Evolutionary conservation across 225 moss, liverwort and hornwort species (phyloP).

Genomic region (Ulota crispa): DNA sequence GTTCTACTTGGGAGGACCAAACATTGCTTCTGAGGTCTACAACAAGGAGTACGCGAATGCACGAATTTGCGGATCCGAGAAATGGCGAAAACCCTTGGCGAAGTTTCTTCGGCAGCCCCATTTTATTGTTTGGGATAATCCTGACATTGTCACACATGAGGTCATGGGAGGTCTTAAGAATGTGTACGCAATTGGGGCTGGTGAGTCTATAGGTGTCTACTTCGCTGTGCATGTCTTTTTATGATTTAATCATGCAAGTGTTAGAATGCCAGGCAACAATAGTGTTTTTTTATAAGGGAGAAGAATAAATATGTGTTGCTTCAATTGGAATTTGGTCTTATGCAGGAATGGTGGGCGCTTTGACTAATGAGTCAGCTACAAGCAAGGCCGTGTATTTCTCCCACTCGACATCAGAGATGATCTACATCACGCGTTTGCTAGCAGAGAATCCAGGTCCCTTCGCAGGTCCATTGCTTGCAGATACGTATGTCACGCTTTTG

Average conservation of each 20-base stretch:
- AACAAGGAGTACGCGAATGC: conserved; percentile 95
- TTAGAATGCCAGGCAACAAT: not conserved
- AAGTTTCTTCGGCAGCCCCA: conserved; percentile 87
- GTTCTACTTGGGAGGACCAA: conserved; percentile 86
- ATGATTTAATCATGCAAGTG: not conserved
- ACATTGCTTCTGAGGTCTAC: conserved; percentile 94
- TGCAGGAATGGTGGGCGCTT: conserved; percentile 93
- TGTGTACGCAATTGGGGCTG: conserved; percentile 95
- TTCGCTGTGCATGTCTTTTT: not conserved
- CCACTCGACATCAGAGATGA: conserved; percentile 92
- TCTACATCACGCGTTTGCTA: conserved; percentile 83
- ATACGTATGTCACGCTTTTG: conserved; percentile 92
- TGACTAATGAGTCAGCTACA: conserved; percentile 96
- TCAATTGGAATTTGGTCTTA: too few relatives aligned
- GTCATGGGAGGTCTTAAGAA: conserved; percentile 99
- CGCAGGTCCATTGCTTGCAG: conserved; percentile 93
- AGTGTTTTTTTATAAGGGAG: not conserved
- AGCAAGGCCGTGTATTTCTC: conserved; percentile 97
- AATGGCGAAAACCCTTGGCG: conserved; percentile 79
- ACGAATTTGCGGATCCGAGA: conserved; percentile 88
- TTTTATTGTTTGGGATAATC: conserved; percentile 97
- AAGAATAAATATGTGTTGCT: not conserved
- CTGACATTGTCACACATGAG: conserved; percentile 87
- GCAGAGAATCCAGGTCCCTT: conserved; percentile 87
- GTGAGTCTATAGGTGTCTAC: conserved; percentile 31